A percentile compares a stretch with the other conserved stretches of the same genome.
These are phyloP conservation scores for Viridothelium virens DNA, from an alignment of 495 filamentous ascomycete genomes.

Conservation along the genomic window DNA sequence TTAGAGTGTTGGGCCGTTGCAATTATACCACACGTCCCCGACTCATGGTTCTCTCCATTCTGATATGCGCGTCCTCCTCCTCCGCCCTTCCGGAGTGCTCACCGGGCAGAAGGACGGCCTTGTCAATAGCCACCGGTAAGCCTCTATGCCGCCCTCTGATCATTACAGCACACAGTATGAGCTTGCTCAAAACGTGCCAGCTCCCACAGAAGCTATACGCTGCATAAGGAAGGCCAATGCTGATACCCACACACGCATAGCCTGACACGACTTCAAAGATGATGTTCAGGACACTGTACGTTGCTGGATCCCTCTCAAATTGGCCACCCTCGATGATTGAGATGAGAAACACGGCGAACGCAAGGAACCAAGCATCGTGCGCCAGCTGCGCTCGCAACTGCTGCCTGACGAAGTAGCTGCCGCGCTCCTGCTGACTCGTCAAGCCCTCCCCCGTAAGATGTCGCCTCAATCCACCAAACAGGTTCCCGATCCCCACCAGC, in stretches of 20 bases:
- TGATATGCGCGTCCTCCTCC: constrained; percentile 52
- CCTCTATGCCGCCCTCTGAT: constrained; percentile 71
- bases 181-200: constrained; percentile 64
- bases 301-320: constrained; percentile 57
- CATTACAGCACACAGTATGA: constrained; percentile 72
- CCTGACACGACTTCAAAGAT: constrained; percentile 77
- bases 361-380: constrained; percentile 84
- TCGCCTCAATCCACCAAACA: constrained; percentile 24
- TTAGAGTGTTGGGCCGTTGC: neutral
- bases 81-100: constrained; percentile 43
- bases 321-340: constrained; percentile 62
- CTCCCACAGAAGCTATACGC: constrained; percentile 66
- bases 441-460: constrained; percentile 27
- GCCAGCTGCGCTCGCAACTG: constrained; percentile 74
- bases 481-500: constrained; percentile 12
- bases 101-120: constrained; percentile 64
- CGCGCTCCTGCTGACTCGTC: constrained; percentile 31
- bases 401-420: constrained; percentile 52
- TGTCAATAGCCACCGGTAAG: constrained; percentile 72
- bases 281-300: constrained; percentile 74
- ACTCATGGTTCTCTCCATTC: constrained; percentile 34
- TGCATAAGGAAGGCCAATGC: constrained; percentile 57
- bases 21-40: constrained; percentile 16
- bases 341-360: constrained; percentile 64
- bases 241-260: constrained; percentile 81